Evolutionary conservation across 1,284 basidiomycete genomes (phyloP).

Genomic region (Ganoderma resinaceum): DNA sequence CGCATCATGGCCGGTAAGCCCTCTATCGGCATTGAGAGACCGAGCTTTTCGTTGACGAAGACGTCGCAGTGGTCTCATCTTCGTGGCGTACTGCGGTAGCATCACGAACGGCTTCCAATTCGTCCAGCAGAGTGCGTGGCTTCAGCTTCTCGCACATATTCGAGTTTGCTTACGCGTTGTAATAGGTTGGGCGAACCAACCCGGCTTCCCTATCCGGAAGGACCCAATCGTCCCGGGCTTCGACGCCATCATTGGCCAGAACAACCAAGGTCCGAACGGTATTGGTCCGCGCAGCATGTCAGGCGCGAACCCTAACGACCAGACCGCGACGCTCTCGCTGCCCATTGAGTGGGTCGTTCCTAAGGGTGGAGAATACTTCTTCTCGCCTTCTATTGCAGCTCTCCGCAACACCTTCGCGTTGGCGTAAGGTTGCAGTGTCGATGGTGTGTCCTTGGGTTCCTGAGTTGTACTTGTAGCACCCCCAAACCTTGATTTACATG

Average conservation of each 20-base stretch:
- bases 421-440: background rate
- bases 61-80: slow-evolving; percentile 48
- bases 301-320: slow-evolving; percentile 50
- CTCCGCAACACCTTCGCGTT: slow-evolving; percentile 34
- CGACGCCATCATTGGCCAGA: slow-evolving; percentile 55
- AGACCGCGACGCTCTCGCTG: slow-evolving; percentile 35
- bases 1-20: slow-evolving; percentile 45
- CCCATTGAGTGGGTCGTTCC: slow-evolving; percentile 42
- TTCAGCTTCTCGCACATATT: background rate
- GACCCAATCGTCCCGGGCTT: slow-evolving; percentile 36
- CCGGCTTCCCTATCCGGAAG: slow-evolving; percentile 37
- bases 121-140: slow-evolving; percentile 45
- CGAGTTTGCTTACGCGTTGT: background rate
- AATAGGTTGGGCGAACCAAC: slow-evolving; percentile 42
- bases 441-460: background rate
- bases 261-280: background rate
- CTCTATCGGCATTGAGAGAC: no score
- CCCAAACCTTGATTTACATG: background rate
- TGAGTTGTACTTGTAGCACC: background rate
- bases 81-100: slow-evolving; percentile 56
- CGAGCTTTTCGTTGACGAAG: background rate
- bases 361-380: slow-evolving; percentile 53
- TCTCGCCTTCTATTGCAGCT: slow-evolving; percentile 48
- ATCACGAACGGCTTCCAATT: slow-evolving; percentile 56
- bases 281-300: slow-evolving; percentile 41